Conservation (phyloP, 148 eudicot genomes). For the Mesembryanthemum crystallinum region DNA sequence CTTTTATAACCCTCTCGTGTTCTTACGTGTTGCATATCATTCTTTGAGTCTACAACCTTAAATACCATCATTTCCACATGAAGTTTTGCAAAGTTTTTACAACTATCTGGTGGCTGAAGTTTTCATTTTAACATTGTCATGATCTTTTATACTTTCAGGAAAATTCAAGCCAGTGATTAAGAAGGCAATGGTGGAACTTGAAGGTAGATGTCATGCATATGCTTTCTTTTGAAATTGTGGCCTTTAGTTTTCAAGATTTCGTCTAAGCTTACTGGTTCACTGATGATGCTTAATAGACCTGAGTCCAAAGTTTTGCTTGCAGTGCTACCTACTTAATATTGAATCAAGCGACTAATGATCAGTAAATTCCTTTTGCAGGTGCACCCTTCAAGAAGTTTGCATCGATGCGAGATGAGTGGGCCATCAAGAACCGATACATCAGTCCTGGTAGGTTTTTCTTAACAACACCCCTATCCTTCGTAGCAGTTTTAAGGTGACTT, state of each 20-base stretch:
- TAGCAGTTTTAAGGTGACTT: background rate
- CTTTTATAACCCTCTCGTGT: background rate
- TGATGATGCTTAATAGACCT: background rate
- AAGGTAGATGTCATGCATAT: constrained; percentile 41
- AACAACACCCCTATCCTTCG: background rate
- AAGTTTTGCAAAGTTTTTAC: background rate
- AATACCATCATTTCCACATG: background rate
- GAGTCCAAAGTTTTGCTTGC: background rate
- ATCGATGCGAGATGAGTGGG: constrained; percentile 92
- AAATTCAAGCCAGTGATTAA: constrained; percentile 98
- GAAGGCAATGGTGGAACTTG: constrained; percentile 99
- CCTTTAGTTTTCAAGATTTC: background rate
- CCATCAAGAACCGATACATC: constrained; percentile 78
- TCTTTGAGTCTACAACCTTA: background rate
- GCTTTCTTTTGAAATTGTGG: background rate
- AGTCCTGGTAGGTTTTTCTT: constrained; percentile 72
- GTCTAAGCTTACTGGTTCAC: too few species aligned
- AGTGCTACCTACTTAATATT: background rate
- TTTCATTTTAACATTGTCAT: background rate
- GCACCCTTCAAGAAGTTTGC: constrained; percentile 92
- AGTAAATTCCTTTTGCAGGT: constrained; percentile 37
- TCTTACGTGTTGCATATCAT: background rate
- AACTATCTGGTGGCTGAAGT: background rate
- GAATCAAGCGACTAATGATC: background rate
- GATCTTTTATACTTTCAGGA: constrained; percentile 45